phyloP scores from a whole-genome alignment of 1,284 basidiomycete species.

The Microbotryum lychnidis-dioicae region DNA sequence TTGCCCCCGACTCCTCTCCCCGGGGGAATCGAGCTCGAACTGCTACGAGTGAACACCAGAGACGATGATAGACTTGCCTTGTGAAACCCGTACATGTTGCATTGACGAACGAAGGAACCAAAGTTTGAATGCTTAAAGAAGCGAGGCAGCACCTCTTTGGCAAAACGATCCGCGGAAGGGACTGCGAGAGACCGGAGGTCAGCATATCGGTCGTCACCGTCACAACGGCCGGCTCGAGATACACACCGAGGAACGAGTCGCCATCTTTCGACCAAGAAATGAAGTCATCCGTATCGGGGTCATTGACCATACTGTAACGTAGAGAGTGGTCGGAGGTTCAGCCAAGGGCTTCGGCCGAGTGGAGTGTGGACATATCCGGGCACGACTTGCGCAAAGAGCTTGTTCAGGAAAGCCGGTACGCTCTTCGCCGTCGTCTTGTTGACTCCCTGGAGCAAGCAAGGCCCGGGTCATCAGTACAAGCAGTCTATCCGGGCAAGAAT shows the following conservation, averaged over 20 bases:
- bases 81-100: constrained; percentile 94
- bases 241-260: constrained; percentile 78
- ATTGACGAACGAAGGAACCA: constrained; percentile 84
- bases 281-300: constrained; percentile 67
- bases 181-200: constrained; percentile 48
- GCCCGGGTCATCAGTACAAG: no score
- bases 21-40: neutral
- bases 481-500: no score
- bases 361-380: neutral
- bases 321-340: constrained; percentile 3
- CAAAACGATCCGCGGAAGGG: constrained; percentile 85
- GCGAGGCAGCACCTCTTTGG: constrained; percentile 75
- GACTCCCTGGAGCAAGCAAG: neutral
- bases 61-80: constrained; percentile 14
- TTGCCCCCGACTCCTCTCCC: neutral
- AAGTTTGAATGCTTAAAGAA: constrained; percentile 98
- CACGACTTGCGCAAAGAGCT: constrained; percentile 69
- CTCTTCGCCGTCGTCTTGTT: constrained; percentile 27
- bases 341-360: constrained; percentile 3
- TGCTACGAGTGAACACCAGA: neutral
- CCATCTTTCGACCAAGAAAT: constrained; percentile 85
- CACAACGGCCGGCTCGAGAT: neutral
- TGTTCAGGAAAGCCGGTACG: constrained; percentile 81
- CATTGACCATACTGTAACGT: constrained; percentile 75
- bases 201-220: neutral